Conservation (phyloP, 257 asterid genomes). For the Solanum bulbocastanum region DNA sequence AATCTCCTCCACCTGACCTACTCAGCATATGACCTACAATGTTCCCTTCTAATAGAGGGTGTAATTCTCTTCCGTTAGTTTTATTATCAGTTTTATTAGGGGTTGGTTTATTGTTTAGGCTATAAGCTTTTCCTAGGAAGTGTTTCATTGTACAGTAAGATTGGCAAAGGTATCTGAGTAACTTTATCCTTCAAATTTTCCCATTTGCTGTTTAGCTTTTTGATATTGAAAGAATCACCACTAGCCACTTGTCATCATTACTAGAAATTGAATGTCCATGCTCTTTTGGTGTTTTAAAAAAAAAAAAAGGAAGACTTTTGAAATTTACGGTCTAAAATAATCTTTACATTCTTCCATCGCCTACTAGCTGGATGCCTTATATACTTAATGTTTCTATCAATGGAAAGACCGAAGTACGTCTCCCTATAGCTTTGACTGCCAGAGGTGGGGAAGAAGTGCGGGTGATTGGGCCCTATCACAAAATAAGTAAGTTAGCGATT, state of each 20-base stretch:
- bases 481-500: not conserved
- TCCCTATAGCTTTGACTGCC: not conserved
- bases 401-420: too few relatives aligned
- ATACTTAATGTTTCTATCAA: too few relatives aligned
- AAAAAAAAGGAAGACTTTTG: too few relatives aligned
- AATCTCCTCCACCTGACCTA: conserved; percentile 33
- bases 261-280: not conserved
- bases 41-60: not conserved
- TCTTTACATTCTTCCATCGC: too few relatives aligned
- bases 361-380: not conserved
- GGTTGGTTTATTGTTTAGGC: not conserved
- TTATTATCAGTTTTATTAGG: not conserved
- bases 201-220: not conserved
- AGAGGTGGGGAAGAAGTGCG: not conserved
- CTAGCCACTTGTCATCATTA: not conserved
- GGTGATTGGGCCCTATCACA: not conserved
- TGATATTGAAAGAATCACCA: not conserved
- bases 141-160: not conserved
- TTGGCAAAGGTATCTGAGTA: not conserved
- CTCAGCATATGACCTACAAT: conserved; percentile 27
- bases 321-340: too few relatives aligned
- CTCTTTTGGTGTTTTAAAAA: too few relatives aligned
- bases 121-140: not conserved
- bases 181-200: not conserved
- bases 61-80: not conserved